Percentiles rank a stretch among this genome's conserved stretches.
Conservation (phyloP, 1,284 basidiomycete genomes). For the Exobasidium rhododendri region DNA sequence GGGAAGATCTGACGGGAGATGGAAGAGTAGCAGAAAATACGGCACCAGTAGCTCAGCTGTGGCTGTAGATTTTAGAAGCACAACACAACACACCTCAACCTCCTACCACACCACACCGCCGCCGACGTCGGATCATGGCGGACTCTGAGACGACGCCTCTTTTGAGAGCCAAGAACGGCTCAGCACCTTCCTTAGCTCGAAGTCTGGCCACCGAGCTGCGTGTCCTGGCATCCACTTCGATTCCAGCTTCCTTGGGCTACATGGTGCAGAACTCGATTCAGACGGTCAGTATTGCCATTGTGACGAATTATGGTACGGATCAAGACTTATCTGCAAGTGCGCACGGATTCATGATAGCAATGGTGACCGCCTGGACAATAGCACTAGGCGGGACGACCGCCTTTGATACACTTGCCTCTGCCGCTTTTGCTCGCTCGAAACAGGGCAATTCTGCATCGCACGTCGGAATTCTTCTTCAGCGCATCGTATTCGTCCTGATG, state of each 20-base stretch:
- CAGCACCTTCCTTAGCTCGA: neutral
- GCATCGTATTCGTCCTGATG: slow-evolving; percentile 66
- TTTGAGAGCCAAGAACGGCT: neutral
- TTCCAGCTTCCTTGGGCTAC: slow-evolving; percentile 60
- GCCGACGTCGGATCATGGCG: too few species aligned
- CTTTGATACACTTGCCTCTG: slow-evolving; percentile 71
- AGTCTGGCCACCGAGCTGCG: neutral
- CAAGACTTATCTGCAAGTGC: slow-evolving; percentile 68
- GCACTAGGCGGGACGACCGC: slow-evolving; percentile 73
- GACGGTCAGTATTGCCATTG: slow-evolving; percentile 64
- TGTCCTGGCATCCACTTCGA: neutral
- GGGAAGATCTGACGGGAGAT: too few species aligned
- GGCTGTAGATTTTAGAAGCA: too few species aligned
- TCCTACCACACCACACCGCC: too few species aligned
- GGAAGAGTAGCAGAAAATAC: too few species aligned
- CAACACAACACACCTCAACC: too few species aligned
- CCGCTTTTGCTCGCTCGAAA: slow-evolving; percentile 58
- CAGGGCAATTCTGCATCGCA: slow-evolving; percentile 64
- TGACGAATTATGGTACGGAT: slow-evolving; percentile 63
- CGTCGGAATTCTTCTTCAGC: slow-evolving; percentile 68
- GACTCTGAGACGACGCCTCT: slow-evolving; percentile 1
- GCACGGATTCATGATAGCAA: slow-evolving; percentile 71
- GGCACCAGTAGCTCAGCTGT: too few species aligned
- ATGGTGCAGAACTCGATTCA: slow-evolving; percentile 70
- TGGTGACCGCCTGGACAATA: slow-evolving; percentile 70